Conservation (phyloP, 805 yeast genomes). For the Barnettozyma vustinii region DNA sequence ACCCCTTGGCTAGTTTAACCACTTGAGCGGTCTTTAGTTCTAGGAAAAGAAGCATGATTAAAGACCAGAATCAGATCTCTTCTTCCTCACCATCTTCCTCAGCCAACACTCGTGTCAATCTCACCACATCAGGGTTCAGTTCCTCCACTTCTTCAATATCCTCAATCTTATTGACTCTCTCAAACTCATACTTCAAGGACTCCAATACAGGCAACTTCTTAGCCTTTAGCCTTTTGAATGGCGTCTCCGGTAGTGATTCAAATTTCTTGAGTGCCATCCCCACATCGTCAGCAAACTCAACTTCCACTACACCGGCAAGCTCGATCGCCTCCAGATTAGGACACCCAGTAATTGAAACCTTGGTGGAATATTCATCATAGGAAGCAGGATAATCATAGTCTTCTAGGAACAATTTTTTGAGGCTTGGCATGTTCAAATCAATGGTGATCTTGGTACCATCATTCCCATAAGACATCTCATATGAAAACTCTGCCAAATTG, state of each 20-base stretch:
- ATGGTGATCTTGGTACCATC: neutral
- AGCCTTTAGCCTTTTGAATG: neutral
- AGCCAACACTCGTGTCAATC: neutral
- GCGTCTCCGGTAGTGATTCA: neutral
- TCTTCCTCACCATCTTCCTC: neutral
- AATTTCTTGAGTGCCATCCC: neutral
- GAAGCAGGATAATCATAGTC: neutral
- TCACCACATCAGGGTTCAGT: neutral
- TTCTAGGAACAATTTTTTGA: neutral
- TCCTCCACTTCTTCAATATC: neutral
- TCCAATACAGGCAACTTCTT: slow-evolving; percentile 2
- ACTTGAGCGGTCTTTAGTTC: neutral
- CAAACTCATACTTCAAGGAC: neutral
- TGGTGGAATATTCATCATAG: neutral
- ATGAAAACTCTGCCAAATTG: neutral
- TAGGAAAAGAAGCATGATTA: neutral
- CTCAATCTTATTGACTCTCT: neutral
- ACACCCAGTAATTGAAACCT: neutral
- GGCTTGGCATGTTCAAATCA: neutral
- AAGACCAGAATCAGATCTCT: neutral
- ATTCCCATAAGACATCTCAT: neutral
- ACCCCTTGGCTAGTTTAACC: neutral
- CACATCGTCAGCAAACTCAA: neutral
- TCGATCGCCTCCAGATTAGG: slow-evolving; percentile 1
- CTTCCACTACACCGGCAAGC: neutral